Conservation (phyloP, 148 eudicot species). For the Cornus controversa region DNA sequence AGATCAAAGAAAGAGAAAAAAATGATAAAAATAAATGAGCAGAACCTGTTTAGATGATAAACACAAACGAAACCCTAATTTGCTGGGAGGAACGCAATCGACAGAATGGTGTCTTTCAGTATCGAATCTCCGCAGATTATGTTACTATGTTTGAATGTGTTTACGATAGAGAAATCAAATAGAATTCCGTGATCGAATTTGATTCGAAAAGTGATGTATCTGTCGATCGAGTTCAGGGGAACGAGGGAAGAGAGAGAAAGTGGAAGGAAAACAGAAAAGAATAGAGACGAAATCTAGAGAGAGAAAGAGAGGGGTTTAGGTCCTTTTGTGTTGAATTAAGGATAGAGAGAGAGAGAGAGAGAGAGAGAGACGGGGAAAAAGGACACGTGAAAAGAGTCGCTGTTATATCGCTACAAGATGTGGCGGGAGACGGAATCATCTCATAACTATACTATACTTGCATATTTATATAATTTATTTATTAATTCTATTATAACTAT, state of each 20-base stretch:
- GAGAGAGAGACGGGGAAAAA: background rate
- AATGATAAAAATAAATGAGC: background rate
- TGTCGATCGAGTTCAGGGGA: background rate
- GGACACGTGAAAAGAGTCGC: slow-evolving; percentile 26
- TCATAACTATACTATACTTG: too few relatives aligned
- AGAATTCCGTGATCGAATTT: background rate
- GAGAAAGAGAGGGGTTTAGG: slow-evolving; percentile 3
- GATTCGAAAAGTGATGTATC: slow-evolving; percentile 9
- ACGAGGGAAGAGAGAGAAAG: background rate
- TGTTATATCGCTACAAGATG: slow-evolving; percentile 27
- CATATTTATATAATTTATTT: too few relatives aligned
- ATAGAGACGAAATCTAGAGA: slow-evolving; percentile 4
- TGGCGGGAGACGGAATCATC: slow-evolving; percentile 21
- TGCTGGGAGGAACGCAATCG: slow-evolving; percentile 10
- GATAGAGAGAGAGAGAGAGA: too few relatives aligned
- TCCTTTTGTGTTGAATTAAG: background rate
- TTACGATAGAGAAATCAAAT: too few relatives aligned
- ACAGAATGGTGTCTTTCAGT: background rate
- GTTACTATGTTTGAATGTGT: too few relatives aligned
- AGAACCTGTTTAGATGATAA: background rate
- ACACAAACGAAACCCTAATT: slow-evolving; percentile 27
- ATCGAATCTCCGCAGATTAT: background rate
- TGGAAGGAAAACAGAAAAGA: too few relatives aligned
- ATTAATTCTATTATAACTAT: too few relatives aligned
- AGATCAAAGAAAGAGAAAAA: slow-evolving; percentile 1